Evolutionary conservation across 371 early-diverging fungal genomes (phyloP).

Genomic region (Hamiltosporidium magnivora): DNA sequence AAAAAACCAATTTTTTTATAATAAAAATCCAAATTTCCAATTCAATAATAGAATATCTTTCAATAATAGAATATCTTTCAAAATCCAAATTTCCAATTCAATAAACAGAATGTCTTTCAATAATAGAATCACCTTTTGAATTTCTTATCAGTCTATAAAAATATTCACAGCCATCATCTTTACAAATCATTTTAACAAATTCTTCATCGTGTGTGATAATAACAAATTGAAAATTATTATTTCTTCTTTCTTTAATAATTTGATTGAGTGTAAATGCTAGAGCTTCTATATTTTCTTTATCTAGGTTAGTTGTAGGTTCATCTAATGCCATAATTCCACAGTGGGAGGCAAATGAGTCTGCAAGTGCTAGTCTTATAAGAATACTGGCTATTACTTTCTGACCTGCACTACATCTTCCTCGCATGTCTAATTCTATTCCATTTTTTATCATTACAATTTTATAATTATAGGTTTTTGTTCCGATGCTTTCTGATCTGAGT

Average conservation of each 20-base stretch:
- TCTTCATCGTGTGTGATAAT: slow-evolving; percentile 98
- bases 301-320: slow-evolving; percentile 97
- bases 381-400: slow-evolving; percentile 90
- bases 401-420: slow-evolving; percentile 92
- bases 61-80: no score
- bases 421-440: slow-evolving; percentile 72
- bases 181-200: slow-evolving; percentile 57
- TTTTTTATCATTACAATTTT: slow-evolving; percentile 25
- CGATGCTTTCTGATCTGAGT: slow-evolving; percentile 23
- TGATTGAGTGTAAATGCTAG: slow-evolving; percentile 67
- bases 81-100: no score
- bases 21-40: no score
- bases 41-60: no score
- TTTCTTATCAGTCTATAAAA: slow-evolving; percentile 52
- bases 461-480: slow-evolving; percentile 41
- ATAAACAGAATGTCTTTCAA: slow-evolving; percentile 20
- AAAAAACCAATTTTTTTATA: no score
- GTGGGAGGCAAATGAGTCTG: slow-evolving; percentile 78
- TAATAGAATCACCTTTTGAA: slow-evolving; percentile 27
- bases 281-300: slow-evolving; percentile 75
- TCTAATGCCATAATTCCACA: slow-evolving; percentile 92
- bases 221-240: slow-evolving; percentile 83
- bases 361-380: slow-evolving; percentile 86
- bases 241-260: slow-evolving; percentile 59
- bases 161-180: slow-evolving; percentile 29